A percentile compares a stretch with the other conserved stretches of the same genome.
phyloP scores from a whole-genome alignment of 1,284 basidiomycete species.

The Tylopilus sp. region DNA sequence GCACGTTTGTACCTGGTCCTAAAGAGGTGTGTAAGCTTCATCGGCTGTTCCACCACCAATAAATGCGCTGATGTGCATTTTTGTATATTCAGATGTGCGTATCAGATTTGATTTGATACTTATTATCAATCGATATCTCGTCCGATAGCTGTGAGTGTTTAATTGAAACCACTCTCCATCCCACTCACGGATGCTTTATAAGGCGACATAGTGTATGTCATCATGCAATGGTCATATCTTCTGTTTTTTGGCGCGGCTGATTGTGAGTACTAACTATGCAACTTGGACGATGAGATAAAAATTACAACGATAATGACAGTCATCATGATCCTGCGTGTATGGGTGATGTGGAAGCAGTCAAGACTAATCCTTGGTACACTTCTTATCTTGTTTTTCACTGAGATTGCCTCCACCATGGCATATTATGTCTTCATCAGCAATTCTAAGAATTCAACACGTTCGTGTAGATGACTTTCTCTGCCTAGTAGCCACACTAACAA shows the following conservation, averaged over 20 bases:
- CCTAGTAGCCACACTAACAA: background rate
- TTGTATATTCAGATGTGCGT: background rate
- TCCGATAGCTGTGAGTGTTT: background rate
- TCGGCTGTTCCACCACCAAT: background rate
- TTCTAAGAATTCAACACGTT: too few species aligned
- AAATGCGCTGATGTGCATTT: background rate
- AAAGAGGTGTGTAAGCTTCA: background rate
- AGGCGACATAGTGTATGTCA: background rate
- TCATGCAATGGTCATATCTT: background rate
- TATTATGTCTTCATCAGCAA: background rate
- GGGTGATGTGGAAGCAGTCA: slow-evolving; percentile 20
- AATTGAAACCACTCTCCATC: background rate
- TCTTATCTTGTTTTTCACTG: background rate
- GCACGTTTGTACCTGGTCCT: background rate
- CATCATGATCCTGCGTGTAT: slow-evolving; percentile 23
- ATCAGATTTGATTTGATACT: too few species aligned
- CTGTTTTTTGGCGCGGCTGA: background rate
- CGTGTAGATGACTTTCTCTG: too few species aligned
- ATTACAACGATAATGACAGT: slow-evolving; percentile 7
- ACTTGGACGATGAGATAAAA: background rate
- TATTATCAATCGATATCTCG: background rate
- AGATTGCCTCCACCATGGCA: background rate
- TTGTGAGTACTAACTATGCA: background rate
- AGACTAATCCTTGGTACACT: slow-evolving; percentile 6
- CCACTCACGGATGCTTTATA: too few species aligned